Conservation (phyloP, 2,329 filamentous ascomycete genomes). For the Fusarium virguliforme region DNA sequence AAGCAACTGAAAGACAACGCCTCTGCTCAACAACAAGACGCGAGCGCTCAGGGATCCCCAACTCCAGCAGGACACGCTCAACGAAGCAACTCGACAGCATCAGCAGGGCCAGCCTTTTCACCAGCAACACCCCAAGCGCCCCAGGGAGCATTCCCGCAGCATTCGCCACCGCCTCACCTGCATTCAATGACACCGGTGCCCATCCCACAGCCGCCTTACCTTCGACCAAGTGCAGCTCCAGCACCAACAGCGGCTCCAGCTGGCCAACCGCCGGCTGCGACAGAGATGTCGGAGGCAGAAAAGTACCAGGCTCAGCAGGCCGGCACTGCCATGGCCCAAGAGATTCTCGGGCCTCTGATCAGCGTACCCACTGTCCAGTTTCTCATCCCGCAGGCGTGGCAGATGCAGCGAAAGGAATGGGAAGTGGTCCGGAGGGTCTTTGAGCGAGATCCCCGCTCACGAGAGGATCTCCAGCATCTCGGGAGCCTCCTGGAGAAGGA, state of each 20-base stretch:
- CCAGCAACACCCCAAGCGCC: conserved; percentile 64
- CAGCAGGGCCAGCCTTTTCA: conserved; percentile 67
- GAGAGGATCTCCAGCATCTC: conserved; percentile 73
- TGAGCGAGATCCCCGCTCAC: conserved; percentile 75
- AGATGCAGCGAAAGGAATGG: conserved; percentile 81
- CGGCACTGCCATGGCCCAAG: conserved; percentile 72
- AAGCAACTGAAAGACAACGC: conserved; percentile 50
- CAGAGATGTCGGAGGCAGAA: conserved; percentile 55
- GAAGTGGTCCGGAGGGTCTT: conserved; percentile 80
- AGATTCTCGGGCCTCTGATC: conserved; percentile 76
- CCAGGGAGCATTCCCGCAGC: conserved; percentile 56
- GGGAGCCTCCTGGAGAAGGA: conserved; percentile 70
- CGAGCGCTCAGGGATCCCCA: conserved; percentile 52
- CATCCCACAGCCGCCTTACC: conserved; percentile 55
- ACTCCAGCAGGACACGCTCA: conserved; percentile 57
- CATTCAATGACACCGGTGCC: conserved; percentile 58
- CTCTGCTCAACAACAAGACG: conserved; percentile 33
- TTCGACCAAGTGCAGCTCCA: conserved; percentile 31
- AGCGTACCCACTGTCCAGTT: conserved; percentile 78
- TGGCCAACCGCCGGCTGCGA: conserved; percentile 33
- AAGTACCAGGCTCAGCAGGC: conserved; percentile 63
- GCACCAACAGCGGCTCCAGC: conserved; percentile 37
- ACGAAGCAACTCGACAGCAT: conserved; percentile 63
- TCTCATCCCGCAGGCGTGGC: conserved; percentile 77
- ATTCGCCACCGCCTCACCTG: conserved; percentile 52